Evolutionary conservation across 495 filamentous ascomycete species (phyloP).

Genomic region (Penicillium macrosclerotiorum): DNA sequence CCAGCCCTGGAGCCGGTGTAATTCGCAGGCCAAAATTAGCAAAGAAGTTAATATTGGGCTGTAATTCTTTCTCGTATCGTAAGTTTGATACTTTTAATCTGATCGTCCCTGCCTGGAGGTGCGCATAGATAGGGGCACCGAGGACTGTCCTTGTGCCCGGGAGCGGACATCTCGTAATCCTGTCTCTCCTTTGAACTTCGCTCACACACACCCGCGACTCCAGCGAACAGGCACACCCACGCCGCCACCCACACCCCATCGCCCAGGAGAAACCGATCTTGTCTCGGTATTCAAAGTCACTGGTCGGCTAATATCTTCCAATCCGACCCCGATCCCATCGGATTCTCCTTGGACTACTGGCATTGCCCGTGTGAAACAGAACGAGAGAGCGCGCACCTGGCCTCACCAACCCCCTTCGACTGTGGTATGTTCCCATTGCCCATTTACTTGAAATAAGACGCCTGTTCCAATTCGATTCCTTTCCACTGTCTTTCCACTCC

Average conservation of each 20-base stretch:
- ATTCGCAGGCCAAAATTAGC: not conserved
- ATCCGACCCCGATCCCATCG: not conserved
- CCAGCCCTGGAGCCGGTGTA: conserved; percentile 8
- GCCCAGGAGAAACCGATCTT: not conserved
- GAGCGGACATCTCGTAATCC: conserved; percentile 26
- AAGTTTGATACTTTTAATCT: not conserved
- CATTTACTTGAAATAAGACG: not conserved
- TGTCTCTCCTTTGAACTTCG: conserved; percentile 19
- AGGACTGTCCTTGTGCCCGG: conserved; percentile 13
- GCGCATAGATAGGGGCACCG: conserved; percentile 8
- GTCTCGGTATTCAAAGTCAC: not conserved
- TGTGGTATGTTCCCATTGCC: conserved; percentile 23
- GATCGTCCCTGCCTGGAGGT: conserved; percentile 1
- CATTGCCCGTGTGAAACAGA: not conserved
- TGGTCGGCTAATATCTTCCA: not conserved
- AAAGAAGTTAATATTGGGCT: conserved; percentile 3
- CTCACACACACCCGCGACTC: conserved; percentile 16
- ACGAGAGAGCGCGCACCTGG: conserved; percentile 12
- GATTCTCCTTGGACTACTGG: not conserved
- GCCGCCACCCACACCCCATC: not conserved
- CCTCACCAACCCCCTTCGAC: conserved; percentile 17
- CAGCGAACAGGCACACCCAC: conserved; percentile 11
- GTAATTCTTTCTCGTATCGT: not conserved
- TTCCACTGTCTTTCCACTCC: not conserved
- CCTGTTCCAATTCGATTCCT: not conserved